phyloP scores from a whole-genome alignment of 1,284 basidiomycete genomes.

The Cryptococcus jaspeensis region DNA sequence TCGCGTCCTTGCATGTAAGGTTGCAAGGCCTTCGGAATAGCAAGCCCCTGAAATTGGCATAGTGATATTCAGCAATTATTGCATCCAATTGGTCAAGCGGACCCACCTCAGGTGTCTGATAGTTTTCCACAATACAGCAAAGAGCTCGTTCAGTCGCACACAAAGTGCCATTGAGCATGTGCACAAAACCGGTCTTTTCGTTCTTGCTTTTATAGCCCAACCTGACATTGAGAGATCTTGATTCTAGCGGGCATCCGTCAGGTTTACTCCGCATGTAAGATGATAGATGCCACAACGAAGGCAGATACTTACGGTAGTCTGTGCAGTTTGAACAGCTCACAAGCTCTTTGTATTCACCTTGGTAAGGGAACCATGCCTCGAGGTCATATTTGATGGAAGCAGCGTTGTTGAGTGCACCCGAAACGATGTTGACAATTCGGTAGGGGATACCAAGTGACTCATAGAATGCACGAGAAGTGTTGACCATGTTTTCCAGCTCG shows the following conservation, averaged over 20 bases:
- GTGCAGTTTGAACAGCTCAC: conserved; percentile 92
- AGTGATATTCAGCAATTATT: neutral
- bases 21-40: conserved; percentile 81
- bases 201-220: conserved; percentile 86
- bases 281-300: conserved; percentile 5
- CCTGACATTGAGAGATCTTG: conserved; percentile 80
- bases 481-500: conserved; percentile 89
- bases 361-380: conserved; percentile 99
- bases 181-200: conserved; percentile 83
- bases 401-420: conserved; percentile 92
- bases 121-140: conserved; percentile 98
- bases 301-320: conserved; percentile 74
- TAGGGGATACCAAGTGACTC: conserved; percentile 90
- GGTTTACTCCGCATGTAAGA: conserved; percentile 2
- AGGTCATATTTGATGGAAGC: conserved; percentile 97
- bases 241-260: conserved; percentile 59
- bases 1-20: conserved; percentile 96
- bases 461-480: conserved; percentile 89
- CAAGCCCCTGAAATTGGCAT: conserved; percentile 65
- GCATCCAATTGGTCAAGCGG: neutral
- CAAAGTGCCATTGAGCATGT: conserved; percentile 97
- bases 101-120: conserved; percentile 87
- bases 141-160: conserved; percentile 95
- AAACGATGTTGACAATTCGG: conserved; percentile 92
- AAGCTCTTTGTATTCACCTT: conserved; percentile 91